Evolutionary conservation across 192 early-diverging fungal genomes (phyloP).

Genomic region (Coemansia sp.): DNA sequence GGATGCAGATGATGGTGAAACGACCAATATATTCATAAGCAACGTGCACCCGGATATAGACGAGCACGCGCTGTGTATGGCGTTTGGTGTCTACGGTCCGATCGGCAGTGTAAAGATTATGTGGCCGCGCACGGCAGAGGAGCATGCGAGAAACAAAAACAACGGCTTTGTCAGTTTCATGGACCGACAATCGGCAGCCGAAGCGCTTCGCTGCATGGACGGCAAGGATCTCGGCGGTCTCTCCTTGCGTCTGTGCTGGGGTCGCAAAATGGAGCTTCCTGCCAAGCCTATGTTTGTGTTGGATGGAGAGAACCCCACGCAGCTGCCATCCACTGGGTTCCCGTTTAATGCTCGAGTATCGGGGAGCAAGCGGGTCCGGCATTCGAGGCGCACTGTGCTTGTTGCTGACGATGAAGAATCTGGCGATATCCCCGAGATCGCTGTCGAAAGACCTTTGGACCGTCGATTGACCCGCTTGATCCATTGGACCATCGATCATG

Average conservation of each 20-base stretch:
- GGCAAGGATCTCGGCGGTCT: conserved; percentile 41
- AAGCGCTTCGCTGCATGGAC: conserved; percentile 71
- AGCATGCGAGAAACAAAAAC: conserved; percentile 71
- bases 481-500: conserved; percentile 81
- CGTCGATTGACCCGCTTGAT: conserved; percentile 57
- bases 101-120: conserved; percentile 93
- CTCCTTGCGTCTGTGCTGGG: conserved; percentile 74
- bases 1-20: conserved; percentile 64
- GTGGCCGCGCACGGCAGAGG: conserved; percentile 89
- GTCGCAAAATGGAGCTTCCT: conserved; percentile 75
- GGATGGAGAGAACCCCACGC: conserved; percentile 1
- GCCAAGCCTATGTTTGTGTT: conserved; percentile 60
- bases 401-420: conserved; percentile 6
- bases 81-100: conserved; percentile 78
- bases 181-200: conserved; percentile 65
- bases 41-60: conserved; percentile 72
- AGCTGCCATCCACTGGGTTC: conserved; percentile 14
- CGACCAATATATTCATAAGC: conserved; percentile 83
- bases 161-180: conserved; percentile 92
- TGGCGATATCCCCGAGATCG: conserved; percentile 55
- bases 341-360: conserved; percentile 32
- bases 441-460: conserved; percentile 61
- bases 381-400: not conserved
- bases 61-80: conserved; percentile 67
- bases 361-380: not conserved